Percentiles rank a stretch among this genome's conserved stretches.
phyloP scores from a whole-genome alignment of 23 red algal species.

The Gracilariopsis chorda region DNA sequence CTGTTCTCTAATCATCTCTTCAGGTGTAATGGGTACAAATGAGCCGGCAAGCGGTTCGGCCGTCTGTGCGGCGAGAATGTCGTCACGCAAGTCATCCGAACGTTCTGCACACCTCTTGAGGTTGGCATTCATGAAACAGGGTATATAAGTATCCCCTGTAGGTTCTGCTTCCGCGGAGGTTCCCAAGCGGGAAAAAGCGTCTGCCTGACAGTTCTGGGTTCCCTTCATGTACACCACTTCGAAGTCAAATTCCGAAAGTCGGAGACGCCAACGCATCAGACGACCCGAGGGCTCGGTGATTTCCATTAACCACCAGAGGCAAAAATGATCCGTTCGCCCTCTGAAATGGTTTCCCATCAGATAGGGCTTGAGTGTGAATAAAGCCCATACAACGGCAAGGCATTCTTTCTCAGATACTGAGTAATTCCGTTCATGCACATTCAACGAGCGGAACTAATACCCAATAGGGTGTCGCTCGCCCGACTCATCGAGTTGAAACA shows the following conservation, averaged over 20 bases:
- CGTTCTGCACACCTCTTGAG: neutral
- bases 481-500: neutral
- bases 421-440: neutral
- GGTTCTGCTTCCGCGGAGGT: neutral
- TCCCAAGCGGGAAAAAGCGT: neutral
- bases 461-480: neutral
- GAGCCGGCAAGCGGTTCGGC: neutral
- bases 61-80: neutral
- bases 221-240: neutral
- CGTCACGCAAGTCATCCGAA: neutral
- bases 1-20: neutral
- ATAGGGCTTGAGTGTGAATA: neutral
- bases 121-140: neutral
- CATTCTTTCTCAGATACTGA: slow-evolving; percentile 9
- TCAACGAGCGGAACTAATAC: slow-evolving; percentile 17
- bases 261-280: neutral
- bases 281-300: neutral
- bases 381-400: slow-evolving; percentile 36
- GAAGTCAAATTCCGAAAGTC: neutral
- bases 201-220: neutral
- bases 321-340: neutral
- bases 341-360: neutral
- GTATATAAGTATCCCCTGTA: neutral
- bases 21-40: neutral
- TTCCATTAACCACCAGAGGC: neutral